These are phyloP conservation scores for Phytophthora pini DNA, from an alignment of 352 stramenopile genomes.

Conservation along the genomic window DNA sequence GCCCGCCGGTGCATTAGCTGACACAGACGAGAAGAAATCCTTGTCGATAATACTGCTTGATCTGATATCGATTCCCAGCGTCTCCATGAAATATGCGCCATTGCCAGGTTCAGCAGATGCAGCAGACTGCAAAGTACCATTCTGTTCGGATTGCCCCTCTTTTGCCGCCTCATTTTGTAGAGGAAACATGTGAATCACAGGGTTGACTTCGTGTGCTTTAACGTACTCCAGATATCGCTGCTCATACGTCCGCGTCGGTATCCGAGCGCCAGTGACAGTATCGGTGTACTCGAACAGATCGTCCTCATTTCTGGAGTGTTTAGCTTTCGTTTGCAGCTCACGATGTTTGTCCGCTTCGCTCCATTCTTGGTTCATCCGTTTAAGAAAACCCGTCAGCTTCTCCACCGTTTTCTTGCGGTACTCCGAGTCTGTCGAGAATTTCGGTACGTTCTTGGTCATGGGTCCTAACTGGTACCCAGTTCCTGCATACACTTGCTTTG, in stretches of 20 bases:
- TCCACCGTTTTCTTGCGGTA: slow-evolving; percentile 56
- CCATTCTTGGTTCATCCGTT: slow-evolving; percentile 65
- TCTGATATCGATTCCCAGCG: slow-evolving; percentile 48
- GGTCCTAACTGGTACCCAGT: slow-evolving; percentile 61
- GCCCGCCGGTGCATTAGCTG: slow-evolving; percentile 2
- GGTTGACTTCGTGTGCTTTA: slow-evolving; percentile 35
- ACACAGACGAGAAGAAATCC: slow-evolving; percentile 33
- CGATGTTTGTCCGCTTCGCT: slow-evolving; percentile 48
- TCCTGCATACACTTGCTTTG: slow-evolving; percentile 46
- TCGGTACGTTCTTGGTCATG: slow-evolving; percentile 30
- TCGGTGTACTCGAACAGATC: slow-evolving; percentile 67
- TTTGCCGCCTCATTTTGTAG: background rate
- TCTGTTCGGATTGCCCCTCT: background rate
- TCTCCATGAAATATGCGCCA: slow-evolving; percentile 12
- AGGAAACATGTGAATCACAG: slow-evolving; percentile 46
- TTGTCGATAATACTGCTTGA: slow-evolving; percentile 51
- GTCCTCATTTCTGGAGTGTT: slow-evolving; percentile 35
- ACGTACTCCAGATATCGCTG: slow-evolving; percentile 57
- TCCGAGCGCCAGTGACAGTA: slow-evolving; percentile 39
- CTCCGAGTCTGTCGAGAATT: slow-evolving; percentile 44
- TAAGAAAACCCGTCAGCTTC: slow-evolving; percentile 44
- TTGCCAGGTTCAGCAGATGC: background rate
- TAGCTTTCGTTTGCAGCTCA: slow-evolving; percentile 42
- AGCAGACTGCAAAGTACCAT: background rate
- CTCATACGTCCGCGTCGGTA: slow-evolving; percentile 49